Evolutionary conservation across 768 basidiomycete genomes (phyloP).

Genomic region (Xerocomus brunneocitrinus): DNA sequence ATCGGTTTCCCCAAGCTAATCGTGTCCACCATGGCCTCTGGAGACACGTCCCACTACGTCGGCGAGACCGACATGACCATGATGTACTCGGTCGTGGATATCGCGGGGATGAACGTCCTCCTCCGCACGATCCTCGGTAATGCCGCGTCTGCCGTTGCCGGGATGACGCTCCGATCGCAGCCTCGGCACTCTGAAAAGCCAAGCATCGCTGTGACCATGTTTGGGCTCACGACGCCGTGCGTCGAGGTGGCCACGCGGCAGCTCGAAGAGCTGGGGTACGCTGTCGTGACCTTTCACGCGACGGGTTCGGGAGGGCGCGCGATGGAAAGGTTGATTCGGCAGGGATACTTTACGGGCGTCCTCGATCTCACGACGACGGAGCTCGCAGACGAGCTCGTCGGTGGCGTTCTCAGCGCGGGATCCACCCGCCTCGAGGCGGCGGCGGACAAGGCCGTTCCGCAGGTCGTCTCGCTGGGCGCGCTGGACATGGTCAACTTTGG

Average conservation of each 20-base stretch:
- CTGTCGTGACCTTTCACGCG: slow-evolving; percentile 24
- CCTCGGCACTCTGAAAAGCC: not conserved
- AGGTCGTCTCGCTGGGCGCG: slow-evolving; percentile 30
- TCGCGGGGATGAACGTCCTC: slow-evolving; percentile 27
- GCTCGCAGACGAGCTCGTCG: slow-evolving; percentile 30
- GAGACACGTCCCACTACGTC: slow-evolving; percentile 24
- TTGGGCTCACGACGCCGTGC: slow-evolving; percentile 25
- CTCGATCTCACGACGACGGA: slow-evolving; percentile 32
- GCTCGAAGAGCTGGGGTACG: slow-evolving; percentile 23
- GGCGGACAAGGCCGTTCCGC: slow-evolving; percentile 16
- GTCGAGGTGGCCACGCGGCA: slow-evolving; percentile 16
- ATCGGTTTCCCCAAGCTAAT: slow-evolving; percentile 30
- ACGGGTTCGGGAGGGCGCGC: slow-evolving; percentile 27
- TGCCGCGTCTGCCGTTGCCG: slow-evolving; percentile 25
- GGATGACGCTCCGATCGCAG: slow-evolving; percentile 19
- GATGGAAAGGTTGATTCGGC: slow-evolving; percentile 28
- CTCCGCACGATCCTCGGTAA: slow-evolving; percentile 22
- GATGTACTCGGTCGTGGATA: slow-evolving; percentile 31
- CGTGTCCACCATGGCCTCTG: slow-evolving; percentile 31
- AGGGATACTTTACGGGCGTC: slow-evolving; percentile 24
- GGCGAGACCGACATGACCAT: slow-evolving; percentile 31
- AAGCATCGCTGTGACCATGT: slow-evolving; percentile 24
- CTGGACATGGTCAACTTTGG: slow-evolving; percentile 35
- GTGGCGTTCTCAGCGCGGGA: slow-evolving; percentile 27
- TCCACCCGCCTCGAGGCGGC: slow-evolving; percentile 27